Evolutionary conservation across 495 filamentous ascomycete genomes (phyloP).

Genomic region (Amphirosellinia nigrospora): DNA sequence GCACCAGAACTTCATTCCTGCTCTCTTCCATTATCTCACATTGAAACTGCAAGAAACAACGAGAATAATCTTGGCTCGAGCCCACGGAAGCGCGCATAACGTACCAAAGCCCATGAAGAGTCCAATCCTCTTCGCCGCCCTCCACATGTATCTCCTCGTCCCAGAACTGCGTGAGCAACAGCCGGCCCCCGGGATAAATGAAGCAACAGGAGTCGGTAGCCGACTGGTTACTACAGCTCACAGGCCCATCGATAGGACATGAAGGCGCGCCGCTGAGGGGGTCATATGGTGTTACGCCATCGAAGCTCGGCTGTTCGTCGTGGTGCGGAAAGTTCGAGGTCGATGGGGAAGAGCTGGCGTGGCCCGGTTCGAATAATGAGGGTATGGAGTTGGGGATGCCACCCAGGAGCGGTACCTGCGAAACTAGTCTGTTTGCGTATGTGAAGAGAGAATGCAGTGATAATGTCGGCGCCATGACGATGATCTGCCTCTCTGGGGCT

Average conservation of each 20-base stretch:
- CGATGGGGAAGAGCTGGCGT: constrained; percentile 23
- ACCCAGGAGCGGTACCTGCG: constrained; percentile 34
- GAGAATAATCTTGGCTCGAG: background rate
- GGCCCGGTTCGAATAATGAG: background rate
- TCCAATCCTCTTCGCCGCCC: constrained; percentile 76
- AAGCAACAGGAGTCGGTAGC: constrained; percentile 77
- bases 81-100: constrained; percentile 10
- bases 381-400: constrained; percentile 24
- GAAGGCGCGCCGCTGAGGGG: constrained; percentile 44
- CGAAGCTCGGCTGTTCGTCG: constrained; percentile 11
- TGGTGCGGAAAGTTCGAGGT: background rate
- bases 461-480: constrained; percentile 31
- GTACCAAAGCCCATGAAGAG: constrained; percentile 83
- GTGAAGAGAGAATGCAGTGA: constrained; percentile 31
- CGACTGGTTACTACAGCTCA: constrained; percentile 56
- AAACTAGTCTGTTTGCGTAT: constrained; percentile 33
- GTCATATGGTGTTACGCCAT: constrained; percentile 39
- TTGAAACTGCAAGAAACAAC: background rate
- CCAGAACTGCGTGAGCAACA: constrained; percentile 90
- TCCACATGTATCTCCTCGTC: constrained; percentile 73
- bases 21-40: constrained; percentile 1
- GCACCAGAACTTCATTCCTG: background rate
- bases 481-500: background rate
- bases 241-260: constrained; percentile 53
- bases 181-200: constrained; percentile 77